phyloP scores from a whole-genome alignment of 805 yeast genomes.

The Nakazawaea ishiwadae region DNA sequence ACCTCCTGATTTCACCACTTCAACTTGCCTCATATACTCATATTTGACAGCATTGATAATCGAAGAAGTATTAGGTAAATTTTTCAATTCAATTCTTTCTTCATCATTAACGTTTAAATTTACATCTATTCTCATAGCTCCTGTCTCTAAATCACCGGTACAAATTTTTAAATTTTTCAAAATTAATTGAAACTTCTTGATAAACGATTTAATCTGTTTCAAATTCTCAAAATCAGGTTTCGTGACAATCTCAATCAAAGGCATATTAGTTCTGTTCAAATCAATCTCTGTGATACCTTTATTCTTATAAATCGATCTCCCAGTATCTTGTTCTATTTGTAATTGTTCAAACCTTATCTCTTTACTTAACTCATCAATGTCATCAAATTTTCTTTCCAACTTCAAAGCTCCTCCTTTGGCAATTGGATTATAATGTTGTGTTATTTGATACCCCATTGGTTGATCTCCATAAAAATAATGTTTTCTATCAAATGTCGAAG shows the following conservation, averaged over 20 bases:
- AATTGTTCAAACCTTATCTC: conserved; percentile 67
- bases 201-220: conserved; percentile 69
- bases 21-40: conserved; percentile 71
- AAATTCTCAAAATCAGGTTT: conserved; percentile 74
- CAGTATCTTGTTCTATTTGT: conserved; percentile 95
- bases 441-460: conserved; percentile 93
- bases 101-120: conserved; percentile 77
- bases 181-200: conserved; percentile 73
- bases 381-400: conserved; percentile 50
- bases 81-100: conserved; percentile 82
- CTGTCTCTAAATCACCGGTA: conserved; percentile 88
- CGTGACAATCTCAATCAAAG: conserved; percentile 88
- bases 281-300: conserved; percentile 52
- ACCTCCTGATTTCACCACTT: conserved; percentile 28
- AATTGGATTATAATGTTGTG: conserved; percentile 81
- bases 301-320: conserved; percentile 60
- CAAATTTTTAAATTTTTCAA: conserved; percentile 69
- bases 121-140: conserved; percentile 93
- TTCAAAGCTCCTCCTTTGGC: conserved; percentile 62
- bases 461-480: conserved; percentile 97
- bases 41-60: conserved; percentile 68
- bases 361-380: conserved; percentile 36
- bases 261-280: conserved; percentile 78
- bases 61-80: conserved; percentile 79
- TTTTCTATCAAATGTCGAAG: conserved; percentile 81